Percentiles rank a stretch among this genome's conserved stretches.
Evolutionary conservation across 495 filamentous ascomycete genomes (phyloP).

Genomic region (Aspergillus homomorphus): DNA sequence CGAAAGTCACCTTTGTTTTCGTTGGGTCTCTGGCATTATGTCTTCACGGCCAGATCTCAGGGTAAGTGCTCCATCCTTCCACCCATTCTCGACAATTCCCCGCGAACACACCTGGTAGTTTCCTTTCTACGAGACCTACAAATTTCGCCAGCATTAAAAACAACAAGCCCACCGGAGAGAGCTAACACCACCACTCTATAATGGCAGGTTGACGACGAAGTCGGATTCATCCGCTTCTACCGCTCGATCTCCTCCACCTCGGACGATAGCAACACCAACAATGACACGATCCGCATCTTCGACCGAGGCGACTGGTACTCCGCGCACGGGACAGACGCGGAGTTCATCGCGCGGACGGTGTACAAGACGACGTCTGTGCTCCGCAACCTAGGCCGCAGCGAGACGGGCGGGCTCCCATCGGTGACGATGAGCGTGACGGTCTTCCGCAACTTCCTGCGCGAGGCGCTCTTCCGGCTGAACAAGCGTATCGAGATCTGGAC

Average conservation of each 20-base stretch:
- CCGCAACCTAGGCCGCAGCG: slow-evolving; percentile 78
- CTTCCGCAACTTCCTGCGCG: slow-evolving; percentile 91
- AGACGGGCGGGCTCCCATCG: slow-evolving; percentile 79
- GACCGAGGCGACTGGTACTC: slow-evolving; percentile 95
- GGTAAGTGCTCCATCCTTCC: slow-evolving; percentile 41
- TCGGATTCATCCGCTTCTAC: slow-evolving; percentile 93
- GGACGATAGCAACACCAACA: slow-evolving; percentile 65
- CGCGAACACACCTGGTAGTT: background rate
- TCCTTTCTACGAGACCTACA: too few species aligned
- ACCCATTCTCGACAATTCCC: background rate
- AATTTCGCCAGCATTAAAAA: too few species aligned
- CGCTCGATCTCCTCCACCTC: slow-evolving; percentile 66
- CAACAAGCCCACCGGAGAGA: too few species aligned
- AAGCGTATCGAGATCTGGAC: slow-evolving; percentile 91
- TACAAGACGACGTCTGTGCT: slow-evolving; percentile 98
- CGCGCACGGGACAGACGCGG: slow-evolving; percentile 86
- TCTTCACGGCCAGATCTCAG: slow-evolving; percentile 89
- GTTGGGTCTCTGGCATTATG: slow-evolving; percentile 52
- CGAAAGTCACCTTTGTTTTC: slow-evolving; percentile 10
- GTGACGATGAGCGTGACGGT: slow-evolving; percentile 93
- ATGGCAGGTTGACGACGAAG: slow-evolving; percentile 88
- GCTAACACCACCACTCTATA: background rate
- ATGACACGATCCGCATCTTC: slow-evolving; percentile 72
- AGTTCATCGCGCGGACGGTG: slow-evolving; percentile 89
- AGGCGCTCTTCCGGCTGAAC: slow-evolving; percentile 85